Conservation (phyloP, 495 filamentous ascomycete genomes). For the Neurospora sp. region DNA sequence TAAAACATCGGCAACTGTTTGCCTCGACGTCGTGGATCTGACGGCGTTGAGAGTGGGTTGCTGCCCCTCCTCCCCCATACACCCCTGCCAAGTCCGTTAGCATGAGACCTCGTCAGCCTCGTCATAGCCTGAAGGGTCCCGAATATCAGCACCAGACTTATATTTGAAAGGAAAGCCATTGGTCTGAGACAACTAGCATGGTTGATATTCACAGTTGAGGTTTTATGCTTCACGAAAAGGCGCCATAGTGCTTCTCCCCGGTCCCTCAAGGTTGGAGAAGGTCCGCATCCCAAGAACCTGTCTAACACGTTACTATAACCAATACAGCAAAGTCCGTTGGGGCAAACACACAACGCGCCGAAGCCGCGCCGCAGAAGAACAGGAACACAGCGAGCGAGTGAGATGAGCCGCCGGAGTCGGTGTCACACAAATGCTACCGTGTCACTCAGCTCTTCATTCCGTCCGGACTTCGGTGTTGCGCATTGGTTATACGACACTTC, state of each 20-base stretch:
- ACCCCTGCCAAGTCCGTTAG: not conserved
- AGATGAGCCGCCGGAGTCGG: not conserved
- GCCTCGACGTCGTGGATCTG: not conserved
- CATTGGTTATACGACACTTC: not conserved
- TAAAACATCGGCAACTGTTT: not conserved
- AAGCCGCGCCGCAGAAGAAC: not conserved
- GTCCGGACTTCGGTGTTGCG: not conserved
- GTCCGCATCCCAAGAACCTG: not conserved
- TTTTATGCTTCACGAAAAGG: not conserved
- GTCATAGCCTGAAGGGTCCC: not conserved
- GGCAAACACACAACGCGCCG: not conserved
- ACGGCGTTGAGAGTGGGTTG: not conserved
- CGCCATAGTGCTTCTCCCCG: not conserved
- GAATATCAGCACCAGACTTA: not conserved
- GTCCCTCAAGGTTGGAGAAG: not conserved
- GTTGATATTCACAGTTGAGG: not conserved
- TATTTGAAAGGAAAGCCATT: not conserved
- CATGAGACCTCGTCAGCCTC: not conserved
- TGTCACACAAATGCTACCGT: not conserved
- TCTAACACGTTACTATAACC: not conserved
- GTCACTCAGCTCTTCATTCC: not conserved
- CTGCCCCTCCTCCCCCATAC: not conserved
- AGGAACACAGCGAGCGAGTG: not conserved
- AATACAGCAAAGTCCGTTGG: not conserved
- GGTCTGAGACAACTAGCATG: not conserved